Conservation (phyloP, 2,329 filamentous ascomycete genomes). For the Cladophialophora yegresii region DNA sequence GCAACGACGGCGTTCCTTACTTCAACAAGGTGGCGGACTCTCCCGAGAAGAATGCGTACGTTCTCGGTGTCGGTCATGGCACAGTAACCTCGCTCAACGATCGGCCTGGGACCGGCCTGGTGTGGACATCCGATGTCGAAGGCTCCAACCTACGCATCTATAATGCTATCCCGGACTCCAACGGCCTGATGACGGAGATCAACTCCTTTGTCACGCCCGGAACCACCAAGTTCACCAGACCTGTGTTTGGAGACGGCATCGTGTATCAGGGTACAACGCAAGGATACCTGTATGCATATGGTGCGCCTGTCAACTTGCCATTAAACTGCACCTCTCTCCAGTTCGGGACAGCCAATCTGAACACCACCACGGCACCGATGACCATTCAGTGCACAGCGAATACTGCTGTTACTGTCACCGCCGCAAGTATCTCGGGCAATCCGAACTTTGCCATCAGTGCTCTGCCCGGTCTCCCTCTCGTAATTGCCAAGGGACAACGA, state of each 20-base stretch:
- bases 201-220: conserved; percentile 37
- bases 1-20: conserved; percentile 40
- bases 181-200: conserved; percentile 36
- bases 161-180: conserved; percentile 36
- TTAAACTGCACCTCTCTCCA: conserved; percentile 46
- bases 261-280: conserved; percentile 36
- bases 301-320: conserved; percentile 48
- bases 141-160: conserved; percentile 37
- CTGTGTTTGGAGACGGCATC: conserved; percentile 38
- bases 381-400: conserved; percentile 26
- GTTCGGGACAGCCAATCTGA: conserved; percentile 48
- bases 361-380: conserved; percentile 40
- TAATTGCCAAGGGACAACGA: conserved; percentile 39
- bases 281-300: conserved; percentile 37
- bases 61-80: conserved; percentile 42
- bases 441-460: conserved; percentile 44
- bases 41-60: conserved; percentile 38
- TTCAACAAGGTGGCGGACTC: conserved; percentile 42
- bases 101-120: conserved; percentile 37
- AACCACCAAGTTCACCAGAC: conserved; percentile 38
- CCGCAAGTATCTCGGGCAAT: conserved; percentile 37
- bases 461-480: conserved; percentile 44
- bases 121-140: conserved; percentile 40
- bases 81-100: conserved; percentile 37
- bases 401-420: conserved; percentile 41